phyloP scores from a whole-genome alignment of 352 stramenopile species.

The Phytophthora boehmeriae region DNA sequence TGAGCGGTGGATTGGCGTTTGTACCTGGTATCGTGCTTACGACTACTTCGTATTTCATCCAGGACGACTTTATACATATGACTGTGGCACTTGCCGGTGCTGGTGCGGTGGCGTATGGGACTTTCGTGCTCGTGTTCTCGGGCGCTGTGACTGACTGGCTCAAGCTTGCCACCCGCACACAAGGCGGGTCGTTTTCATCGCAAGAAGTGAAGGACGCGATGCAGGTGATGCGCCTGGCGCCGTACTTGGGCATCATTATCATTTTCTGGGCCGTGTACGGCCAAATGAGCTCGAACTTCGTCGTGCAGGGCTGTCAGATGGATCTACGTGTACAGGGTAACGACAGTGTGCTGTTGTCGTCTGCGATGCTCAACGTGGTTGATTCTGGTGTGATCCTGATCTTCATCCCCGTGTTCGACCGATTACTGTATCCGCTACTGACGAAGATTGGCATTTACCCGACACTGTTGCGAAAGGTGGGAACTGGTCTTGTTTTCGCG shows the following conservation, averaged over 20 bases:
- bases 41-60: constrained; percentile 81
- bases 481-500: constrained; percentile 81
- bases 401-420: constrained; percentile 91
- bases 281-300: constrained; percentile 86
- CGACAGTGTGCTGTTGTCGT: constrained; percentile 67
- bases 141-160: constrained; percentile 72
- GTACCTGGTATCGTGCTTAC: constrained; percentile 78
- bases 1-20: constrained; percentile 76
- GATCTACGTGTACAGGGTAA: constrained; percentile 71
- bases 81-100: constrained; percentile 59
- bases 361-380: constrained; percentile 87
- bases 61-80: constrained; percentile 62
- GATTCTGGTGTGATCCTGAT: constrained; percentile 90
- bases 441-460: constrained; percentile 66
- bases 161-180: constrained; percentile 43
- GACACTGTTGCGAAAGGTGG: constrained; percentile 90
- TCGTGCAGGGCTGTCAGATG: constrained; percentile 91
- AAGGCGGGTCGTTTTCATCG: constrained; percentile 59
- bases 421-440: constrained; percentile 80
- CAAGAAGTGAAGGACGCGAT: constrained; percentile 72
- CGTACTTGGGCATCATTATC: constrained; percentile 85
- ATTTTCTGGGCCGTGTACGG: constrained; percentile 88
- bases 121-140: constrained; percentile 68
- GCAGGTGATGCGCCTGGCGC: constrained; percentile 80
- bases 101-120: constrained; percentile 67